Evolutionary conservation across 1,139 yeast species (phyloP), one percentile per base, ranked within the genome.

Genomic region (Pichia sp.): DNA sequence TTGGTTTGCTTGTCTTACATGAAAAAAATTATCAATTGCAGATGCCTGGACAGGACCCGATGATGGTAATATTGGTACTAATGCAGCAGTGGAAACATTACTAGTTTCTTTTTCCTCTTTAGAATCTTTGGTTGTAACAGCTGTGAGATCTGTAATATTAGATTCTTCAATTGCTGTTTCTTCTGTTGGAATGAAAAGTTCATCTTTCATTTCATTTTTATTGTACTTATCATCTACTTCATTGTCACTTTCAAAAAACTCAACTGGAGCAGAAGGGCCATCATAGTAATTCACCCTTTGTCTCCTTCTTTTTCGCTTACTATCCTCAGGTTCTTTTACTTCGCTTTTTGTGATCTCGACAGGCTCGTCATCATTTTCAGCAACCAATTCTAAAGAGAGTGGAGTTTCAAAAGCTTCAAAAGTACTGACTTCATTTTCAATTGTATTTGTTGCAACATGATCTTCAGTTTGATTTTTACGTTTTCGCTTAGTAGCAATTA

Each of bases 401-500:
- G 48, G 50, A 7, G 43, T 35, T 33, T 42, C 48, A 37, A 47
- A 35, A 6, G 49, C 45, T n/a, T 51, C 51, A 37, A 49, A 49
- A 1, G 33, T 52, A 35, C 38, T 47, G 3, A 25, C 41, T 22
- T 36, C 37, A n/a, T 25, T 20, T n/a, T 33, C 28, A 27, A 6
- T n/a, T 2, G 25, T 20, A 28, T 33, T 12, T 10, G 25, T 39
- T 12, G 37, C 40, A 25, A 29, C 36, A 7, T n/a, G n/a, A 9
- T 11, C 39, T n/a, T 30, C 26, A 4, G 16, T 6, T 11, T 37
- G 16, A 16, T 16, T 34, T 7, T 37, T 35, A 1, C 20, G 10
- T 5, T 39, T 41, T 7, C 43, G 46, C 34, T 53, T 49, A 4
- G 49, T 31, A 47, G 72, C 70, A 46, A 79, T 58, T 48, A 74